phyloP scores from a whole-genome alignment of 1,139 yeast genomes.

The Yamadazyma buinensis region DNA sequence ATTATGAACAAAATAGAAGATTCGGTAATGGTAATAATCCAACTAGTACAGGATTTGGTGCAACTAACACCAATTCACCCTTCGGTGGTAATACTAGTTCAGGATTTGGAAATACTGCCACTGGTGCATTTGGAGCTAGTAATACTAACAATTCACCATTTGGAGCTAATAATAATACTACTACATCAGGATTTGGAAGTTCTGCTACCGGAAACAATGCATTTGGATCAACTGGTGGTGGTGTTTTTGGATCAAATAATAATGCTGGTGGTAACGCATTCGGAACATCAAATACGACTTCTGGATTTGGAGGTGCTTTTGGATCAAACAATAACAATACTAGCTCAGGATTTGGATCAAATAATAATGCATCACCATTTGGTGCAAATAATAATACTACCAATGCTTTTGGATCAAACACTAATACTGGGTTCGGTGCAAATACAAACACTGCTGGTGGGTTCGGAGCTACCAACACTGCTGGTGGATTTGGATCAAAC shows the following conservation, averaged over 20 bases:
- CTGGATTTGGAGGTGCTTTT: constrained; percentile 12
- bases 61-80: constrained; percentile 12
- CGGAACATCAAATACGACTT: constrained; percentile 13
- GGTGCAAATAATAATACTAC: constrained; percentile 18
- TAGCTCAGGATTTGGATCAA: constrained; percentile 20
- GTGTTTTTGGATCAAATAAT: constrained; percentile 21
- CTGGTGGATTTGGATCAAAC: constrained; percentile 14
- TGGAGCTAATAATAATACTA: constrained; percentile 20
- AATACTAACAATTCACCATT: constrained; percentile 9
- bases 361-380: constrained; percentile 15
- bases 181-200: no score
- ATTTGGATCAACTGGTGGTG: constrained; percentile 19
- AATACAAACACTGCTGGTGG: constrained; percentile 10
- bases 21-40: constrained; percentile 41
- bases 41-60: constrained; percentile 21
- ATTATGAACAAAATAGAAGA: constrained; percentile 73
- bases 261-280: constrained; percentile 11
- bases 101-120: constrained; percentile 1
- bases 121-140: constrained; percentile 6
- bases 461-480: constrained; percentile 17
- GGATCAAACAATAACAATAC: constrained; percentile 10
- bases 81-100: constrained; percentile 9
- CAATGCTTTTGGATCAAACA: constrained; percentile 21
- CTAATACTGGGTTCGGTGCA: constrained; percentile 22
- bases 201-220: no score